Base-by-base conservation (phyloP, 2,329 filamentous ascomycete genomes). In the Aspergillus uvarum region DNA sequence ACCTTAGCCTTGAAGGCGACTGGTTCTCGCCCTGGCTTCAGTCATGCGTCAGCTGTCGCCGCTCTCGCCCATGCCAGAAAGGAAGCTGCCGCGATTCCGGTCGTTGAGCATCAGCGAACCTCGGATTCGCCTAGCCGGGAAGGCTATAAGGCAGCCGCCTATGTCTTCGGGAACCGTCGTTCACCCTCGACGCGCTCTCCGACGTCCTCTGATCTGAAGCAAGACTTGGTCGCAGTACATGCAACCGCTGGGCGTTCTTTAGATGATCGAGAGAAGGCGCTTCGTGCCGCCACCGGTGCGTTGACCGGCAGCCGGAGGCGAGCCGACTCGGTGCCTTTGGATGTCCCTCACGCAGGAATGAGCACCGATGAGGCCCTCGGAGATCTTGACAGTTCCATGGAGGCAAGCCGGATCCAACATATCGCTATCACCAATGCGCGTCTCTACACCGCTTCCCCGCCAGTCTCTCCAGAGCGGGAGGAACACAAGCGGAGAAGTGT, bases 371-470 rank as follows among this genome's bases (percentile, higher is more conserved):
- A 79, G 51, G 75, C 81, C 1, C 74, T 81, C 5, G 78, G 81
- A 1, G 81, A 84, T 61, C 50, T 74, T 14, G 71, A 75, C 21
- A 66, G 65, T 42, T 63, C 72, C 8, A 67, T 75, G 54, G 86
- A 88, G 59, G 85, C 83, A 3, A 90, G 90, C 11, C 77, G 84
- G 31, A 82, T 87, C 44, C 81, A 83, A 56, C 85, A 92, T 55
- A 77, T 88, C 47, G 86, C 89, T 1, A 83, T 82, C 59, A 88
- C 87, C 42, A 90, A 85, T 58, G 85, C 92, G 76, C 87, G 88
- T 62, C 90, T 96, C 86, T 96, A 89, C 71, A 92, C 89, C 0
- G 88, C 90, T 1, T 79, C 86, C 35, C 92, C 92, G 4, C 88
- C 88, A 0, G 85, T 96, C 3, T 82, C 85, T 26, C 79, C 84